Base-by-base conservation (phyloP, 805 yeast species). In the Sugiyamaella valdiviana region DNA sequence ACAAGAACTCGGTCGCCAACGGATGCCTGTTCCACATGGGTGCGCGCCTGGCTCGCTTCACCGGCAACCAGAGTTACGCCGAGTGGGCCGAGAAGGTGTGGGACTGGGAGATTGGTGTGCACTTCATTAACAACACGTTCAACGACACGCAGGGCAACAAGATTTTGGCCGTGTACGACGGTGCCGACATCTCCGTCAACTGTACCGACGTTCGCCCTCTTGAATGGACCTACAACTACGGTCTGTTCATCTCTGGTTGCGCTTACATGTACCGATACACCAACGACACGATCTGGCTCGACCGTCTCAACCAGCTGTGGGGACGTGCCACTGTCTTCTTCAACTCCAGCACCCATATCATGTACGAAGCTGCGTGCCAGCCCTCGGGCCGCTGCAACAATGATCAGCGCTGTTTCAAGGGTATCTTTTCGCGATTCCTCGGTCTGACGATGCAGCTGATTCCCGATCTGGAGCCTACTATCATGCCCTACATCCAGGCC, bases 331-430 rank as follows among this genome's bases (percentile, higher is more conserved):
- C 53, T 21, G 55, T 52, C 15, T 57, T 55, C 23, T 52, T 52
- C 52, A 17, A 41, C 6, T 54, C 60, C 24, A 76, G 76, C 2
- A n/a, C n/a, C n/a, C n/a, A n/a, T 10, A 69, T 86, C 43, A 74
- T 87, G 79, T 85, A 74, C 61, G 98, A 90, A 64, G 82, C 83
- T 5, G 88, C 95, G 1, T 90, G 97, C 66, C 95, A 86, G 71
- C 71, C 73, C 15, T 63, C 62, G 6, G 65, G 64, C 21, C 71
- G 74, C 36, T 90, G 98, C 72, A 78, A 86, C 66, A 82, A 78
- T 48, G 97, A 90, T 71, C 95, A 90, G 72, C 75, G 95, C 51
- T 80, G 93, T n/a, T 90, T 91, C 75, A 87, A 85, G 70, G 95
- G 95, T 1, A 85, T 83, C 57, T 75, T 86, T 57, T 63, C 88